Conservation (phyloP, 805 yeast genomes). For the Wickerhamomyces mucosus region DNA sequence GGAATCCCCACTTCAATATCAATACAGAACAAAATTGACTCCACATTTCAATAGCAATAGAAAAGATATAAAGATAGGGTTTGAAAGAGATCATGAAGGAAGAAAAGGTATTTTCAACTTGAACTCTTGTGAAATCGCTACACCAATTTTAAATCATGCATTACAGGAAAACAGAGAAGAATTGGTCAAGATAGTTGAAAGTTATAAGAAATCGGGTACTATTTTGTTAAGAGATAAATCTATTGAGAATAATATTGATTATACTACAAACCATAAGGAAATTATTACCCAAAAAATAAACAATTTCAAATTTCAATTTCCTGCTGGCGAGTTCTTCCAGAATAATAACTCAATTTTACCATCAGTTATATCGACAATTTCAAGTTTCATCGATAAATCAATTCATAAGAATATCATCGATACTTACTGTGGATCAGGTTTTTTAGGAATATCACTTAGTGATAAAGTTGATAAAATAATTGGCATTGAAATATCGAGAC, state of each 20-base stretch:
- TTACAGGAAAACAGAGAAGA: slow-evolving; percentile 53
- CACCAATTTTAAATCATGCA: slow-evolving; percentile 65
- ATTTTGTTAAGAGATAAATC: slow-evolving; percentile 59
- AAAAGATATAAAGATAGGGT: slow-evolving; percentile 54
- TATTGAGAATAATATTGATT: slow-evolving; percentile 39
- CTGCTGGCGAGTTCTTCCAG: slow-evolving; percentile 96
- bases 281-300: slow-evolving; percentile 65
- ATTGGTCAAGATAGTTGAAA: slow-evolving; percentile 32
- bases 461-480: slow-evolving; percentile 62
- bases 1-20: slow-evolving; percentile 64
- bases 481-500: slow-evolving; percentile 92
- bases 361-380: slow-evolving; percentile 67
- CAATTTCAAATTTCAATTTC: slow-evolving; percentile 70
- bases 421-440: slow-evolving; percentile 94
- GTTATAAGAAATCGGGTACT: slow-evolving; percentile 76
- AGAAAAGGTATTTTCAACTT: slow-evolving; percentile 53
- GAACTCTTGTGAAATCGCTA: slow-evolving; percentile 86
- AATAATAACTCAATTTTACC: slow-evolving; percentile 91
- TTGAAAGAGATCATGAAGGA: slow-evolving; percentile 50
- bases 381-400: slow-evolving; percentile 43
- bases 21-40: slow-evolving; percentile 84
- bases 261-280: slow-evolving; percentile 68
- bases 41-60: slow-evolving; percentile 84
- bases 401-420: slow-evolving; percentile 65
- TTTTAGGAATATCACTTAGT: slow-evolving; percentile 79